Conservation (phyloP, 176 grass and related monocot species). For the Eragrostis curvula region DNA sequence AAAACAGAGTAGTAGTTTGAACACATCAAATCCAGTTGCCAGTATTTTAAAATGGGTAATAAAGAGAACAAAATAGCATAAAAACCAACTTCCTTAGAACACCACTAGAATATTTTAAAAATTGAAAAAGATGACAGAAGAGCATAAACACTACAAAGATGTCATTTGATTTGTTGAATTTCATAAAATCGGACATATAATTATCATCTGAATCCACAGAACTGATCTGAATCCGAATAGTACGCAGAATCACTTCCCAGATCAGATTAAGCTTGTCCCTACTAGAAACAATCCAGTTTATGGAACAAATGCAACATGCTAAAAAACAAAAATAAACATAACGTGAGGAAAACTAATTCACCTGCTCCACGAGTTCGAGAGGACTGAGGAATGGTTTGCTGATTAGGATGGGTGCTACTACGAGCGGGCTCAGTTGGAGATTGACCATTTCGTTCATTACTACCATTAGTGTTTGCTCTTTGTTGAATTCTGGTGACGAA, state of each 20-base stretch:
- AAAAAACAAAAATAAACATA: slow-evolving; percentile 27
- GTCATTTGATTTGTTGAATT: not conserved
- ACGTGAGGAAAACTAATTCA: slow-evolving; percentile 27
- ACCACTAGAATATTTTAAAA: not conserved
- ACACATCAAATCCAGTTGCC: not conserved
- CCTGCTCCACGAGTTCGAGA: slow-evolving; percentile 58
- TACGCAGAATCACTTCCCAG: not conserved
- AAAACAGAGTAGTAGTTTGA: not conserved
- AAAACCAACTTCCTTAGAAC: not conserved
- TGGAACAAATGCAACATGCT: slow-evolving; percentile 22
- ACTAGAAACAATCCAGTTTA: slow-evolving; percentile 22
- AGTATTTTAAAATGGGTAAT: no score
- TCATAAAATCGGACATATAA: not conserved
- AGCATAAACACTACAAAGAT: not conserved
- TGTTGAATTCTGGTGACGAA: slow-evolving; percentile 72
- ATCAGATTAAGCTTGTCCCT: slow-evolving; percentile 8
- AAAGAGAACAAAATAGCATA: not conserved
- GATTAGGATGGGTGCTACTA: slow-evolving; percentile 57
- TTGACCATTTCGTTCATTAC: slow-evolving; percentile 47
- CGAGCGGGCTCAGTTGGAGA: slow-evolving; percentile 45
- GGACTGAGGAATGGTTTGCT: slow-evolving; percentile 49
- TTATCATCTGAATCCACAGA: not conserved
- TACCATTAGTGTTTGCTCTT: slow-evolving; percentile 55
- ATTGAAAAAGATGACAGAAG: not conserved
- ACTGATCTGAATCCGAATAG: not conserved